Percentiles rank a stretch among this genome's conserved stretches.
phyloP scores from a whole-genome alignment of 108 stramenopile species.

The Cyclotella choctawhatcheeana region DNA sequence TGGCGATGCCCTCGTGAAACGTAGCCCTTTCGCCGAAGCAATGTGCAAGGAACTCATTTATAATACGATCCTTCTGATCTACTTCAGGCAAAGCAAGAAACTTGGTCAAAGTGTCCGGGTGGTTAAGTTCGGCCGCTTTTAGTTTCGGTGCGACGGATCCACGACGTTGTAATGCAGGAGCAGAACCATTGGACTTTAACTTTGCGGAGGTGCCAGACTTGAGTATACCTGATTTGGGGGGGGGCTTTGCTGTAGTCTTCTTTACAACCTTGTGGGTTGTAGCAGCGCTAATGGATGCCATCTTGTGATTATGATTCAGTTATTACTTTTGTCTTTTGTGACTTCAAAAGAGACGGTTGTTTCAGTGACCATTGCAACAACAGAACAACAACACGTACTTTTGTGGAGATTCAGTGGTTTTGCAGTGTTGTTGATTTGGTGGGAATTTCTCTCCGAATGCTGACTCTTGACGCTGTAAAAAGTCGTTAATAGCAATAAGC shows the following conservation, averaged over 20 bases:
- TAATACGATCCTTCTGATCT: constrained; percentile 51
- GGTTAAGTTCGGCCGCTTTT: constrained; percentile 54
- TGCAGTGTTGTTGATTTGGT: too few relatives aligned
- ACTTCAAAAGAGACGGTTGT: too few relatives aligned
- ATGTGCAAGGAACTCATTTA: constrained; percentile 59
- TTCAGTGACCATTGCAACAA: too few relatives aligned
- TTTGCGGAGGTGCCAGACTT: constrained; percentile 38
- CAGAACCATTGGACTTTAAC: constrained; percentile 24
- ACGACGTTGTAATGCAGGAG: constrained; percentile 37
- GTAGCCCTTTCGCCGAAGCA: constrained; percentile 69
- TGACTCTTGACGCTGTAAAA: too few relatives aligned
- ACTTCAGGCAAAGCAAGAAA: constrained; percentile 39
- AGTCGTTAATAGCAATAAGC: too few relatives aligned
- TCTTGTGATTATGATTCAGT: too few relatives aligned
- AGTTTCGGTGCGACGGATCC: constrained; percentile 64
- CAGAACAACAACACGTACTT: too few relatives aligned
- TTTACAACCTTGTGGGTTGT: constrained; percentile 60
- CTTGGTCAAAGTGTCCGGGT: constrained; percentile 44
- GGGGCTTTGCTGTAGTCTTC: constrained; percentile 30
- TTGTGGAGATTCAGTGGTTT: too few relatives aligned
- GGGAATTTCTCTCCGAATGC: too few relatives aligned
- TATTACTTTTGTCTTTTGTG: too few relatives aligned
- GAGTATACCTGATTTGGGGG: constrained; percentile 39
- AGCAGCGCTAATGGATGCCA: constrained; percentile 63
- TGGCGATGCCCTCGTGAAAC: constrained; percentile 57